These are phyloP conservation scores for Trichosporon coremiiforme DNA, from an alignment of 1,284 basidiomycete genomes.

Conservation along the genomic window DNA sequence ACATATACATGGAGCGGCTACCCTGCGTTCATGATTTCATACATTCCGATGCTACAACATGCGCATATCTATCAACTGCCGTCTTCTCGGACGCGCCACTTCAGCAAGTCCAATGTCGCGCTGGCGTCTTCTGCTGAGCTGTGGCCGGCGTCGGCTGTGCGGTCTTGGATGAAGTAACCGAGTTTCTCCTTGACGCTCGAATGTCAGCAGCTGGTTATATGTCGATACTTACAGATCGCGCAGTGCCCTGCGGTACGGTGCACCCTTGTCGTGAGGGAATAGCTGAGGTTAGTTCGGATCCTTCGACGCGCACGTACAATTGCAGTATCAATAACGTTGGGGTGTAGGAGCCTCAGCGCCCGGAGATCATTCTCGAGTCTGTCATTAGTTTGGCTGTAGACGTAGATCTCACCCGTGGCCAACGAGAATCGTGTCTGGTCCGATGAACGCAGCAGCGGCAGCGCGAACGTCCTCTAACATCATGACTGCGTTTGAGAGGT, in stretches of 20 bases:
- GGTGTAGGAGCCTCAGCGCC: slow-evolving; percentile 79
- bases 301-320: slow-evolving; percentile 50
- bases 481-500: slow-evolving; percentile 64
- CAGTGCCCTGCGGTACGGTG: slow-evolving; percentile 74
- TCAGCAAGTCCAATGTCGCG: slow-evolving; percentile 80
- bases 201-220: slow-evolving; percentile 14
- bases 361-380: slow-evolving; percentile 84
- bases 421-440: slow-evolving; percentile 75
- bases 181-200: slow-evolving; percentile 73
- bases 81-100: slow-evolving; percentile 55
- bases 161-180: slow-evolving; percentile 68
- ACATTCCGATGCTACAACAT: not conserved
- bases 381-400: not conserved
- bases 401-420: slow-evolving; percentile 60
- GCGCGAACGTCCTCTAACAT: slow-evolving; percentile 68
- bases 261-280: slow-evolving; percentile 77
- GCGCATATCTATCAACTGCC: slow-evolving; percentile 15
- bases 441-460: slow-evolving; percentile 69
- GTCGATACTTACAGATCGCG: slow-evolving; percentile 67
- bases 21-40: not conserved
- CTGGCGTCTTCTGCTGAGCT: slow-evolving; percentile 80
- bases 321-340: slow-evolving; percentile 77
- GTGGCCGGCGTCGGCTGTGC: slow-evolving; percentile 70
- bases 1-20: not conserved
- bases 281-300: slow-evolving; percentile 55